Evolutionary conservation across 2,329 filamentous ascomycete genomes (phyloP), one percentile per base, ranked within the genome.

Genomic region (Rhynchosporium secalis): DNA sequence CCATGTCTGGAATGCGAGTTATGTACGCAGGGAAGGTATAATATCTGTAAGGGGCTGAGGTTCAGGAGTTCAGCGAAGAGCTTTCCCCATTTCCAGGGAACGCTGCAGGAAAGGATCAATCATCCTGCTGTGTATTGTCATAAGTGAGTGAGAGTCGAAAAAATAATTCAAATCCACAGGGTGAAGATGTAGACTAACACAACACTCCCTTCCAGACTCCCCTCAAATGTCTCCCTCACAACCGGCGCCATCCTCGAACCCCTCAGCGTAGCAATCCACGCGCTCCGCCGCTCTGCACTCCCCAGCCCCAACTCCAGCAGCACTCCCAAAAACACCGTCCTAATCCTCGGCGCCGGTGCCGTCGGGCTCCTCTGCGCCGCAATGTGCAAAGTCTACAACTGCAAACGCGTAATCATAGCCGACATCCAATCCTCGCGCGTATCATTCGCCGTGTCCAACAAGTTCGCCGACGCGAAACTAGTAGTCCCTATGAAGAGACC

Each of bases 81-180:
- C 1, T 73, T 72, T 51, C 74, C 74, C 4, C 74, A 75, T 70
- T 73, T 72, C 54, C 72, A 75, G 43, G 73, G 73, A 4, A 75
- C 73, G 10, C 60, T 75, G 46, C 72, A 74, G 49, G 69, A 69
- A 59, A 70, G 66, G n/a, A 74, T 97, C 78, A 96, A 95, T 79
- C 94, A 97, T 80, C 92, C 92, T 1, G 92, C 92, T n/a, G 82
- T 89, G 55, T 97, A 92, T 91, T 98, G 94, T 79, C 91, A 97
- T 81, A 96, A 96, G 83, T 74, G 64, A 60, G 70, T 61, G 46
- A 15, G 40, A 31, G 9, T 51, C 56, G 13, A 4, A 33, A 10
- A 2, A 20, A 20, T 20, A 20, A 20, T n/a, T 43, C 9, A 29
- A 38, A 6, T n/a, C 5, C n/a, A 28, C 9, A n/a, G 15, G 7